Evolutionary conservation across 2,329 filamentous ascomycete genomes (phyloP).

Genomic region (Diaporthe sp.): DNA sequence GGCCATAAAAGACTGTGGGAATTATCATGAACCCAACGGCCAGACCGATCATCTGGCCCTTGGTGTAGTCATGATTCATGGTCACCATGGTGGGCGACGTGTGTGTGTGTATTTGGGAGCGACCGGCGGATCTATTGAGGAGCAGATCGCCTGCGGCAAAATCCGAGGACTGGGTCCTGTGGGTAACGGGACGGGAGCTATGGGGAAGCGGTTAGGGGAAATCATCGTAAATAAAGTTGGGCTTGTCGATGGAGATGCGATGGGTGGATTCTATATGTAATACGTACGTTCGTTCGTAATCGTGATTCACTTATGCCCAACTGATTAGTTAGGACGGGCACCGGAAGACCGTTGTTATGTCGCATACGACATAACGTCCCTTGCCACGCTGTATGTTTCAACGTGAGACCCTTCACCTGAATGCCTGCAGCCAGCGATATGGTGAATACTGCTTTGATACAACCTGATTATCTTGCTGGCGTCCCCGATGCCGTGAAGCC

Average conservation of each 20-base stretch:
- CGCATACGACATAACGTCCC: background rate
- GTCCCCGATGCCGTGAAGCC: background rate
- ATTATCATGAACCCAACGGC: conserved; percentile 19
- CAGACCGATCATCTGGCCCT: conserved; percentile 26
- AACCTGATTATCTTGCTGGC: background rate
- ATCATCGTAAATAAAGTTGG: background rate
- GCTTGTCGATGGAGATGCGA: conserved; percentile 6
- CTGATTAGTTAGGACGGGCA: background rate
- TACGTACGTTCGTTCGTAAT: background rate
- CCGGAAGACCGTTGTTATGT: background rate
- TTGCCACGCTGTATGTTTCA: conserved; percentile 22
- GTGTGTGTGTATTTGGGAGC: background rate
- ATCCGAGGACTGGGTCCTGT: background rate
- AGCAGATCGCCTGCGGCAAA: conserved; percentile 20
- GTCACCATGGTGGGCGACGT: conserved; percentile 16
- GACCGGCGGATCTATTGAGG: background rate
- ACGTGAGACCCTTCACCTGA: background rate
- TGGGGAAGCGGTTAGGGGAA: background rate
- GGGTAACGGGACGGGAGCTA: background rate
- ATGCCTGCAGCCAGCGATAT: background rate
- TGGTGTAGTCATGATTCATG: conserved; percentile 19
- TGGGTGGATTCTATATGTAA: conserved; percentile 8
- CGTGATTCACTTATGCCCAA: background rate
- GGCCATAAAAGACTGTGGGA: background rate
- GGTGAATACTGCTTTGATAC: background rate